Evolutionary conservation across 1,284 basidiomycete species (phyloP).

Genomic region (Leccinum subspadiceum): DNA sequence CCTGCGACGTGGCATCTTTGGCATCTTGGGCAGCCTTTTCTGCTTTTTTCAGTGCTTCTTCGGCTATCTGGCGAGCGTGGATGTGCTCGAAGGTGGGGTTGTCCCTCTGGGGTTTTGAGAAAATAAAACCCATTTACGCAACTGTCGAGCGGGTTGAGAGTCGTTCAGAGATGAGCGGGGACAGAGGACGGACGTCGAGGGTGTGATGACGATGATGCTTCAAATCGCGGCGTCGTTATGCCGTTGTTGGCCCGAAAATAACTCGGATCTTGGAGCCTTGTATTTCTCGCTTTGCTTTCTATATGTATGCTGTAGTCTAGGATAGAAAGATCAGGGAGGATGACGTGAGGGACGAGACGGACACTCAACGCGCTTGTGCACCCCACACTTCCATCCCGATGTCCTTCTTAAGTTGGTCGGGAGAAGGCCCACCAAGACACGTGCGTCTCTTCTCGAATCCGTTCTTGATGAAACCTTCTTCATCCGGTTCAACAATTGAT

Average conservation of each 20-base stretch:
- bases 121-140: constrained; percentile 6
- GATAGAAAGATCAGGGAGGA: too few species aligned
- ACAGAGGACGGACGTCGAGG: neutral
- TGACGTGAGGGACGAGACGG: too few species aligned
- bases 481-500: constrained; percentile 52
- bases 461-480: constrained; percentile 50
- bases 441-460: constrained; percentile 78
- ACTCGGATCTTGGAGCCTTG: too few species aligned
- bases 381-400: constrained; percentile 63
- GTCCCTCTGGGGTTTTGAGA: constrained; percentile 11
- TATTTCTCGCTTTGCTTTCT: too few species aligned
- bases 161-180: neutral
- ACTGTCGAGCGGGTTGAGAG: neutral
- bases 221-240: too few species aligned
- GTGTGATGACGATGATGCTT: neutral
- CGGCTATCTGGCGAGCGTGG: constrained; percentile 15
- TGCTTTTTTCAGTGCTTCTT: constrained; percentile 9
- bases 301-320: too few species aligned
- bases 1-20: neutral
- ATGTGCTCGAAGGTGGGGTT: constrained; percentile 22
- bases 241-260: too few species aligned
- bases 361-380: constrained; percentile 1
- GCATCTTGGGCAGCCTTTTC: constrained; percentile 11
- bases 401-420: constrained; percentile 68
- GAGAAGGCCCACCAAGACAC: constrained; percentile 68